phyloP scores from a whole-genome alignment of 2,329 filamentous ascomycete species.

The Aciculosporium take region DNA sequence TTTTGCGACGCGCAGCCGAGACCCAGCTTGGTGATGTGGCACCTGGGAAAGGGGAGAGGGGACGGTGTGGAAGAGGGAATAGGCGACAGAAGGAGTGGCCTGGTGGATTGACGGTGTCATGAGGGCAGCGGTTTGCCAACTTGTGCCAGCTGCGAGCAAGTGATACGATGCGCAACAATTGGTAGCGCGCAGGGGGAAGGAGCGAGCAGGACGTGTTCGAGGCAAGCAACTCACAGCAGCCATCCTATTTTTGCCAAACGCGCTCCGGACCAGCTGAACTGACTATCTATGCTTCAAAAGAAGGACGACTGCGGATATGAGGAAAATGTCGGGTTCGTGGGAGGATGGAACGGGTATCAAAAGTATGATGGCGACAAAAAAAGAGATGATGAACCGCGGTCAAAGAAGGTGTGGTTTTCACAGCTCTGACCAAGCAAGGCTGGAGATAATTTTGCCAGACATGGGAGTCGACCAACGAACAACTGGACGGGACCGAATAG shows the following conservation, averaged over 20 bases:
- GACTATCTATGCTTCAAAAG: slow-evolving; percentile 3
- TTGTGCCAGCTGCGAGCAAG: slow-evolving; percentile 5
- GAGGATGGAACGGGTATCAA: slow-evolving; percentile 19
- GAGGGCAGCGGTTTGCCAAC: neutral
- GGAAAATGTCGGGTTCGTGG: slow-evolving; percentile 9
- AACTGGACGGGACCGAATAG: too few species aligned
- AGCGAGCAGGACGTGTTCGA: slow-evolving; percentile 2
- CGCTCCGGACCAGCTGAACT: slow-evolving; percentile 7
- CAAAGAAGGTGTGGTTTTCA: slow-evolving; percentile 19
- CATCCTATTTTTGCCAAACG: slow-evolving; percentile 24
- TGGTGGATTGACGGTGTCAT: neutral
- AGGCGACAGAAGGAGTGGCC: slow-evolving; percentile 3
- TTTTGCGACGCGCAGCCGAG: slow-evolving; percentile 1
- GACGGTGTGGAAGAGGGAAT: slow-evolving; percentile 7
- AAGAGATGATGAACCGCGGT: slow-evolving; percentile 14
- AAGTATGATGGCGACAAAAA: slow-evolving; percentile 14
- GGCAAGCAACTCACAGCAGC: slow-evolving; percentile 25
- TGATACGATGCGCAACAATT: neutral
- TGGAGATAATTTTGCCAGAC: slow-evolving; percentile 19
- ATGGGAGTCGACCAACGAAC: neutral
- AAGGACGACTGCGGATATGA: neutral
- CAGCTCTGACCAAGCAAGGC: slow-evolving; percentile 17
- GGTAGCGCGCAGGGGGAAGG: slow-evolving; percentile 5
- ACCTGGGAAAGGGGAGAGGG: slow-evolving; percentile 4
- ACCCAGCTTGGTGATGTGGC: neutral